Conservation (phyloP, 139 green algal genomes). For the Penium margaritaceum region DNA sequence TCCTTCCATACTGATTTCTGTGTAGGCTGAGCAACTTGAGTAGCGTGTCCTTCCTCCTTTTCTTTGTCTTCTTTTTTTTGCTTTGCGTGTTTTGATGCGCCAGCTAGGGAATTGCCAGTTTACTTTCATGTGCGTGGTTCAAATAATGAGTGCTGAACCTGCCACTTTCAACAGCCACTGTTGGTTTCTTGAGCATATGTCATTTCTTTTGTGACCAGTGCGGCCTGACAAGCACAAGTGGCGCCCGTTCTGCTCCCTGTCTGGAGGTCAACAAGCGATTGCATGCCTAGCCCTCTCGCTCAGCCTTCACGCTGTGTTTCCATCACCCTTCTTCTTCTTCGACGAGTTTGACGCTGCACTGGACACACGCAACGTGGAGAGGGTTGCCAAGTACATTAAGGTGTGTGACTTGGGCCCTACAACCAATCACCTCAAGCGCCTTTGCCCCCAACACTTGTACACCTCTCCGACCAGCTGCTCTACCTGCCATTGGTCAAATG, state of each 20-base stretch:
- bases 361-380: constrained; percentile 56
- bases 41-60: background rate
- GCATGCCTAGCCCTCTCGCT: constrained; percentile 63
- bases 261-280: constrained; percentile 73
- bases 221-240: constrained; percentile 59
- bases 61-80: background rate
- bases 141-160: background rate
- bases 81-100: background rate
- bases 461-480: no score
- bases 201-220: constrained; percentile 26
- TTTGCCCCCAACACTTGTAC: no score
- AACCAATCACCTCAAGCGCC: no score
- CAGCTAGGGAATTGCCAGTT: no score
- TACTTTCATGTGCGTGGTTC: no score
- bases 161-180: no score
- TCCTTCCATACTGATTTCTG: no score
- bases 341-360: constrained; percentile 68
- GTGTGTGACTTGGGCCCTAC: no score
- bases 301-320: constrained; percentile 58
- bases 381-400: constrained; percentile 60
- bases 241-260: constrained; percentile 60
- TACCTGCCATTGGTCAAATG: no score
- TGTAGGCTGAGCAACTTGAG: no score
- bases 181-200: no score
- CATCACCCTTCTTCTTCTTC: constrained; percentile 81